These are phyloP conservation scores for Mrakia frigida DNA, from an alignment of 768 basidiomycete species.

Conservation along the genomic window DNA sequence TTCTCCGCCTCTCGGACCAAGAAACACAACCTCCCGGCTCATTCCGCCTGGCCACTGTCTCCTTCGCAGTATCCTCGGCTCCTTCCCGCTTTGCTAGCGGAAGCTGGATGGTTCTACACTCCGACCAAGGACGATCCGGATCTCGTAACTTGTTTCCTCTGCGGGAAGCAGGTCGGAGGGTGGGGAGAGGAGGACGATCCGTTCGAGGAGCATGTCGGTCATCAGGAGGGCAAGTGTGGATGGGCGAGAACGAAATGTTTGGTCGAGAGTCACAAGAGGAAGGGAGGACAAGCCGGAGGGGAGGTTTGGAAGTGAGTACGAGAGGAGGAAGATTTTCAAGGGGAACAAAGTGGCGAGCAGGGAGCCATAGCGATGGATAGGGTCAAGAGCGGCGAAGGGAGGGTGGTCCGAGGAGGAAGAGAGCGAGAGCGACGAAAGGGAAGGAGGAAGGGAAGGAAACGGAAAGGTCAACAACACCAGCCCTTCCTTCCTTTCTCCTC, in stretches of 20 bases:
- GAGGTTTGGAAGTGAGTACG: background rate
- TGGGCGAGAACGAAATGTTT: conserved; percentile 77
- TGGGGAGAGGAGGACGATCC: conserved; percentile 87
- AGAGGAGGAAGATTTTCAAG: background rate
- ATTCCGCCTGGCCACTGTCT: conserved; percentile 65
- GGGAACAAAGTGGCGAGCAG: background rate
- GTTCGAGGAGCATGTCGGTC: conserved; percentile 65
- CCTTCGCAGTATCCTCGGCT: conserved; percentile 53
- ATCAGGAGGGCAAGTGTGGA: conserved; percentile 64
- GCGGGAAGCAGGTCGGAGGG: conserved; percentile 70
- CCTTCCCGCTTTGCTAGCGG: conserved; percentile 68
- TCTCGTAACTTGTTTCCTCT: conserved; percentile 75
- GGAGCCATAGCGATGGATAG: too few species aligned
- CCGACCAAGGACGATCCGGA: conserved; percentile 62
- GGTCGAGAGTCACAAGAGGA: conserved; percentile 44
- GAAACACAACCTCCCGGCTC: conserved; percentile 37
- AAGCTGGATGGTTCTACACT: conserved; percentile 83
- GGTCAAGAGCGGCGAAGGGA: too few species aligned
- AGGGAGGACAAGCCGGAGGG: conserved; percentile 17
- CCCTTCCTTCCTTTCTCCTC: background rate
- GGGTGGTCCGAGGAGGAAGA: background rate
- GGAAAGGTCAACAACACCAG: background rate
- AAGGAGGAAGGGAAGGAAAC: background rate
- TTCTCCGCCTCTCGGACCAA: conserved; percentile 26
- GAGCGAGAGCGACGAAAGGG: background rate